phyloP scores from a whole-genome alignment of 139 green algal species.

The Mesotaenium endlicherianum region DNA sequence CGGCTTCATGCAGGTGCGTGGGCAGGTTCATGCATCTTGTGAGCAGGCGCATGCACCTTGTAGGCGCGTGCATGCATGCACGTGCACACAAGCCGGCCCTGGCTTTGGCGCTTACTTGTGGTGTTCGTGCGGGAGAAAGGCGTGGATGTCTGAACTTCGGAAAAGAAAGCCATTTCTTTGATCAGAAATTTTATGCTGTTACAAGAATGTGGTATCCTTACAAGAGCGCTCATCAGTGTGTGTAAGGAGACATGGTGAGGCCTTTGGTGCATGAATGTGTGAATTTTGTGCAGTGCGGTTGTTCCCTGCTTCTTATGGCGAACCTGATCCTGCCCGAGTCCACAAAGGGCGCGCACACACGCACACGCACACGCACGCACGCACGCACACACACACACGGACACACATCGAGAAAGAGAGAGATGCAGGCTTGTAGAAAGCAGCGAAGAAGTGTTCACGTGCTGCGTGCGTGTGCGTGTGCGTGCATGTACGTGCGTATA shows the following conservation, averaged over 20 bases:
- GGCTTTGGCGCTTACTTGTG: constrained; percentile 60
- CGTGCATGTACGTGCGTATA: background rate
- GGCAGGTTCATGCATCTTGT: background rate
- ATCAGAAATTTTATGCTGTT: constrained; percentile 53
- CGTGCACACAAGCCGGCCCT: constrained; percentile 4
- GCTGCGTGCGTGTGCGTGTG: background rate
- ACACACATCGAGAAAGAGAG: background rate
- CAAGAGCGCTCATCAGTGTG: no score
- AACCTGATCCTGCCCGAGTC: no score
- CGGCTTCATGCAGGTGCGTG: constrained; percentile 5
- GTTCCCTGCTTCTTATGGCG: no score
- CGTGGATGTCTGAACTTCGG: constrained; percentile 77
- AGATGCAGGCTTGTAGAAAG: background rate
- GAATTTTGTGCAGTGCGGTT: no score
- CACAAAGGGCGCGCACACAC: no score
- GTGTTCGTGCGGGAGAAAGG: constrained; percentile 65
- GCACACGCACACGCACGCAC: no score
- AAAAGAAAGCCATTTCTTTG: no score
- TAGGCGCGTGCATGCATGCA: background rate
- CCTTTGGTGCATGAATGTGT: no score
- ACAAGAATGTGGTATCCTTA: background rate
- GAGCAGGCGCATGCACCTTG: constrained; percentile 9
- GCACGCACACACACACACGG: no score
- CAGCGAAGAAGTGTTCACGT: background rate
- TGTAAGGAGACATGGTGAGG: no score